Conservation (phyloP, 768 basidiomycete genomes). For the Boletellus emodensis region DNA sequence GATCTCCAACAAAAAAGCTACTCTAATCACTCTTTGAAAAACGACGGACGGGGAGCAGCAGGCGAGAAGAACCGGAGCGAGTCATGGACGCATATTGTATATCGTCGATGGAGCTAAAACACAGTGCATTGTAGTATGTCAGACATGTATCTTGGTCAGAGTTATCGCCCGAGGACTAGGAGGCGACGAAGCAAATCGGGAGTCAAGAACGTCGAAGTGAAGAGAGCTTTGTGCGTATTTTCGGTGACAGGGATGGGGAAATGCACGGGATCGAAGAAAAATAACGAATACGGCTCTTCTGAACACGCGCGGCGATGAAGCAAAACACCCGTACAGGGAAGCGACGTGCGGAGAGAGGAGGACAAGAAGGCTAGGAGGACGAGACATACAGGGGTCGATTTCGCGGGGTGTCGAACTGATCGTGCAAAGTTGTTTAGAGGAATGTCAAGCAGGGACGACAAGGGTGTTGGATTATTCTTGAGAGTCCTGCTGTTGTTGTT, state of each 20-base stretch:
- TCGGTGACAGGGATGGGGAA: conserved; percentile 12
- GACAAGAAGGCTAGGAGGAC: conserved; percentile 28
- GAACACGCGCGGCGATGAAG: conserved; percentile 10
- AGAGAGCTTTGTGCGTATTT: conserved; percentile 22
- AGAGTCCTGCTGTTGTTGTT: conserved; percentile 75
- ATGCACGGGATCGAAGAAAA: conserved; percentile 25
- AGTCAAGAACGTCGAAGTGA: conserved; percentile 29
- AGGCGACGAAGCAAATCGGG: conserved; percentile 16
- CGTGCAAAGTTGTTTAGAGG: conserved; percentile 6
- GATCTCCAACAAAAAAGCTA: conserved; percentile 3
- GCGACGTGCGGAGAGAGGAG: conserved; percentile 13
- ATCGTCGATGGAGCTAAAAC: conserved; percentile 24
- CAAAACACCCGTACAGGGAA: conserved; percentile 7
- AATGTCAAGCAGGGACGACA: neutral
- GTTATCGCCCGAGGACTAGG: conserved; percentile 16
- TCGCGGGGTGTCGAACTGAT: conserved; percentile 15
- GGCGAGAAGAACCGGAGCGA: conserved; percentile 5
- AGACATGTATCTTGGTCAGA: conserved; percentile 26
- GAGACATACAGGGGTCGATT: conserved; percentile 22
- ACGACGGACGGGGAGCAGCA: conserved; percentile 3
- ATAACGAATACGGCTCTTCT: conserved; percentile 20
- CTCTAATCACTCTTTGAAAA: neutral
- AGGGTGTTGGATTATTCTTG: conserved; percentile 35
- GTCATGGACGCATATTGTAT: conserved; percentile 23
- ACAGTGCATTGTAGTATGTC: conserved; percentile 34